Evolutionary conservation across 768 basidiomycete genomes (phyloP).

Genomic region (Kwoniella shandongensis): DNA sequence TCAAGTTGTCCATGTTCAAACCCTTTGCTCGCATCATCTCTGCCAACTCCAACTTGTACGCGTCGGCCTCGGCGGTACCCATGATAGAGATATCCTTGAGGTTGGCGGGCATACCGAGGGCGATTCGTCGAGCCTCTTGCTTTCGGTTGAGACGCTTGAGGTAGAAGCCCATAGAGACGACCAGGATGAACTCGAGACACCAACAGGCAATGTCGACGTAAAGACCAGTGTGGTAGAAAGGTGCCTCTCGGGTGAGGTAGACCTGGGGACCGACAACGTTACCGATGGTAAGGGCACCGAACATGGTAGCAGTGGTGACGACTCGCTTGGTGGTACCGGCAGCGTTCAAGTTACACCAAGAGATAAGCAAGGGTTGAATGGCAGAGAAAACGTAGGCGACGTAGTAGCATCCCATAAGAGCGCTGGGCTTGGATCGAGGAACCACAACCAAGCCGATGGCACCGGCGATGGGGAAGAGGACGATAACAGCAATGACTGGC

Average conservation of each 20-base stretch:
- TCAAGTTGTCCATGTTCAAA: conserved; percentile 27
- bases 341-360: conserved; percentile 44
- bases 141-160: conserved; percentile 41
- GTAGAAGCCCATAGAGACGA: conserved; percentile 45
- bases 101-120: conserved; percentile 41
- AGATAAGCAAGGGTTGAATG: conserved; percentile 32
- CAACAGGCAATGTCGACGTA: conserved; percentile 49
- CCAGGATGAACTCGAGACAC: conserved; percentile 36
- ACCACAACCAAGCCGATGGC: conserved; percentile 43
- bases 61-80: conserved; percentile 41
- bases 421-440: conserved; percentile 30
- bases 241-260: conserved; percentile 42
- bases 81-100: conserved; percentile 50
- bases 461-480: conserved; percentile 48
- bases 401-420: conserved; percentile 27
- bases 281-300: conserved; percentile 37
- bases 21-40: conserved; percentile 22
- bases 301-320: conserved; percentile 40
- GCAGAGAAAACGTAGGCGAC: conserved; percentile 32
- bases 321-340: conserved; percentile 45
- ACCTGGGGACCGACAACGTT: conserved; percentile 49
- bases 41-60: conserved; percentile 43
- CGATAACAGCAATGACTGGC: conserved; percentile 33
- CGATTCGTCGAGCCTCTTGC: conserved; percentile 41
- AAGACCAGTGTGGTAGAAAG: conserved; percentile 47